Evolutionary conservation across 176 grass and related monocot genomes (phyloP), one percentile per base, ranked within the genome.

Genomic region (Echinochloa phyllopogon): DNA sequence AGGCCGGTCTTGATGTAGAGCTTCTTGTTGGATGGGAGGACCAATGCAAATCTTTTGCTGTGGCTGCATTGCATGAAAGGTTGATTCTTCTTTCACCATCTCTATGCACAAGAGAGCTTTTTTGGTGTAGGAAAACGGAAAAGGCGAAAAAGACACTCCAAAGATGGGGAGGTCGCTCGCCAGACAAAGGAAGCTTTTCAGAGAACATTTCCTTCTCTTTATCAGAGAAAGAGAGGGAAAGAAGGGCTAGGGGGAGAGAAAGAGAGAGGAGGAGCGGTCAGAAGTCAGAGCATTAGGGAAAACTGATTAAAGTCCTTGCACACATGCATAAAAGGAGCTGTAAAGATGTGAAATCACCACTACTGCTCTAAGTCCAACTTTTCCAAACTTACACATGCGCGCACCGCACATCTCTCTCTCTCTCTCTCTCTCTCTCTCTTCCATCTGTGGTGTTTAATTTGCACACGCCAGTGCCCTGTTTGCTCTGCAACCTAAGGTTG

Each of bases 101-200:
- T 87, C 85, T 60, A 84, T 69, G 85, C 61, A 52, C 60, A 64
- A 87, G 81, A 38, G 68, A 70, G 65, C 65, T 69, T 72, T 81
- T 92, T 89, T 75, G 8, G 73, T 91, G 83, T 89, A 82, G 87
- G 81, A 87, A 69, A 94, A 89, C 69, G 92, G 73, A 85, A 89
- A 94, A 89, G 92, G 67, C 21, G 72, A 76, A 89, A 89, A 92
- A 85, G 89, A 83, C 84, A 79, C 89, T 92, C 91, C 88, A 93
- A 93, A 93, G 85, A 90, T 87, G 85, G 81, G 65, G 91, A 90
- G 83, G 72, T 78, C 73, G 88, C 85, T 87, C 61, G 85, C 85
- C 84, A 85, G 91, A 93, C 91, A 94, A 94, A 89, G 84, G 89
- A 89, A 83, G 87, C 92, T 94, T 94, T 94, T 89, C 92, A 94